These are phyloP conservation scores for Verticillium albo-atrum DNA, from an alignment of 2,329 filamentous ascomycete genomes.

Conservation along the genomic window DNA sequence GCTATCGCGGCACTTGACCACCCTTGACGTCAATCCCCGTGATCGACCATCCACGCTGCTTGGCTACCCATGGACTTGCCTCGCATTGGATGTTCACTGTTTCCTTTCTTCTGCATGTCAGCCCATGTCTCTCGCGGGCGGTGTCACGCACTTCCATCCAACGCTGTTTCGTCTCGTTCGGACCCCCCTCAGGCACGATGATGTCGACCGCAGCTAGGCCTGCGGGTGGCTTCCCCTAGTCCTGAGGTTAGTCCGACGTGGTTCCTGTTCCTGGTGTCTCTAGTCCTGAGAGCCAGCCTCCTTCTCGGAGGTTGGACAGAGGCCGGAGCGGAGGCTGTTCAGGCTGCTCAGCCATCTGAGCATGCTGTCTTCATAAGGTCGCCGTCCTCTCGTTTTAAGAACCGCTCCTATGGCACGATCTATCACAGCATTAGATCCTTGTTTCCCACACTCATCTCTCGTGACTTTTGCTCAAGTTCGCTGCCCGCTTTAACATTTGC, in stretches of 20 bases:
- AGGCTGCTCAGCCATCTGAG: background rate
- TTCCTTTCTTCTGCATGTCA: background rate
- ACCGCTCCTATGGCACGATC: too few species aligned
- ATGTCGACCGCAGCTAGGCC: background rate
- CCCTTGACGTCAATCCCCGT: background rate
- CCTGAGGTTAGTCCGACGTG: background rate
- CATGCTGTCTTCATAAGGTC: background rate
- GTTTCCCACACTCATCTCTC: too few species aligned
- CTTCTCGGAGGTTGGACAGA: background rate
- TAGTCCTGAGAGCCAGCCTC: background rate
- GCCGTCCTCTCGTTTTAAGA: background rate
- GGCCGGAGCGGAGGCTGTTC: background rate
- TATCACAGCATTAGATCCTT: too few species aligned
- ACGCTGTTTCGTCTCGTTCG: background rate
- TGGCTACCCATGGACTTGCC: background rate
- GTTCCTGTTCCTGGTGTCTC: background rate
- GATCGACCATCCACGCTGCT: background rate
- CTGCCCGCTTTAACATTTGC: too few species aligned
- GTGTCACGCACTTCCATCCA: background rate
- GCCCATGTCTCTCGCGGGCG: background rate
- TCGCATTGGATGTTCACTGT: background rate
- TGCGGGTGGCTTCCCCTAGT: background rate
- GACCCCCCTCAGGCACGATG: background rate
- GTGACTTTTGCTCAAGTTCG: too few species aligned
- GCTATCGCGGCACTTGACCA: background rate